Conservation (phyloP, 345 rosid species). For the Psidium friedrichsthalianum region DNA sequence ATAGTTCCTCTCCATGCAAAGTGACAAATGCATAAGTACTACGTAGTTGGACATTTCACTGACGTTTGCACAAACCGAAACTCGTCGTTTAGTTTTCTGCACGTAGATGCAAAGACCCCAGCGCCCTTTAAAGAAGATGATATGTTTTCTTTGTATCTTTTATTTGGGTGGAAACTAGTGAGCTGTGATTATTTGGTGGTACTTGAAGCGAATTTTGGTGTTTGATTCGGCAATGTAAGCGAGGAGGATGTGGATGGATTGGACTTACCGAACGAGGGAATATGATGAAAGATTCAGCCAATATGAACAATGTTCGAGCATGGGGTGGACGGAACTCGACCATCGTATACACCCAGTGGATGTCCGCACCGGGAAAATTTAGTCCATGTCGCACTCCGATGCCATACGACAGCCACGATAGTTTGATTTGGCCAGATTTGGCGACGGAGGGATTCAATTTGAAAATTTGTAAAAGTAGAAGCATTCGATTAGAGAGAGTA, state of each 20-base stretch:
- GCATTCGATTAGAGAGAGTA: neutral
- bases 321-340: neutral
- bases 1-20: neutral
- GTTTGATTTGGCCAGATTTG: neutral
- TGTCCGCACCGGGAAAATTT: neutral
- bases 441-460: neutral
- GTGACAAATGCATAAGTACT: neutral
- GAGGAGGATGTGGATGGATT: neutral
- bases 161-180: neutral
- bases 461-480: neutral
- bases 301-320: neutral
- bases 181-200: neutral
- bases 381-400: neutral
- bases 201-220: neutral
- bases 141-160: neutral
- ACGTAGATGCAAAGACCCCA: neutral
- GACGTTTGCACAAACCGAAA: neutral
- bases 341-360: neutral
- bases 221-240: neutral
- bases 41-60: neutral
- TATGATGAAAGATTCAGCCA: neutral
- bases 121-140: neutral
- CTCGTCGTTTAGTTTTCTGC: neutral
- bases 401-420: fast-evolving
- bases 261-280: neutral